Evolutionary conservation across 2,329 filamentous ascomycete genomes (phyloP).

Genomic region (Neofusicoccum ribis): DNA sequence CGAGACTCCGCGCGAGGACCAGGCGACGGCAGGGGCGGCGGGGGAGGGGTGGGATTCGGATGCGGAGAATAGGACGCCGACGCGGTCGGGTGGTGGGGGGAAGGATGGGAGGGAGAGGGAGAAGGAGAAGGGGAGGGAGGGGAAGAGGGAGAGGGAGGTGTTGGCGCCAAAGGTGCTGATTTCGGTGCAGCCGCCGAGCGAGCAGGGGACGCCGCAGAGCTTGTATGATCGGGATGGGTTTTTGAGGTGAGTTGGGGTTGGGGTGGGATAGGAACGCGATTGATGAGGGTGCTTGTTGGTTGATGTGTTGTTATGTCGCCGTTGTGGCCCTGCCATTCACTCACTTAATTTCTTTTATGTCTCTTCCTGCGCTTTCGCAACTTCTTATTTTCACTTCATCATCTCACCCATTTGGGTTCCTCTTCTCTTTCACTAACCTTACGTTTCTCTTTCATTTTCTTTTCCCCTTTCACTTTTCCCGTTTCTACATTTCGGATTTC

Average conservation of each 20-base stretch:
- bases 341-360: background rate
- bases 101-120: background rate
- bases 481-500: background rate
- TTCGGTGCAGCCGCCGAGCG: slow-evolving; percentile 26
- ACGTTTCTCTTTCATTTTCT: background rate
- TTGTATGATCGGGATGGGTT: slow-evolving; percentile 38
- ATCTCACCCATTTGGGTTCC: background rate
- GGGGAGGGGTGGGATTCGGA: slow-evolving; percentile 1
- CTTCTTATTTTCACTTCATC: background rate
- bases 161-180: slow-evolving; percentile 23
- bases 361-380: too few species aligned
- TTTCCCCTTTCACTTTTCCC: background rate
- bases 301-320: background rate
- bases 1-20: background rate
- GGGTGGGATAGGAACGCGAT: background rate
- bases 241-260: slow-evolving; percentile 21
- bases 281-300: background rate
- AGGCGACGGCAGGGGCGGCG: background rate
- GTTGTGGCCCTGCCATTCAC: too few species aligned
- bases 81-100: background rate
- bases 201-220: slow-evolving; percentile 30
- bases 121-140: slow-evolving; percentile 11
- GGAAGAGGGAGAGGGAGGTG: background rate
- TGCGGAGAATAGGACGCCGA: slow-evolving; percentile 5
- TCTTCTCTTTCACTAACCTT: background rate